Base-by-base conservation (phyloP, 1,139 yeast species). In the Candida sanyaensis region DNA sequence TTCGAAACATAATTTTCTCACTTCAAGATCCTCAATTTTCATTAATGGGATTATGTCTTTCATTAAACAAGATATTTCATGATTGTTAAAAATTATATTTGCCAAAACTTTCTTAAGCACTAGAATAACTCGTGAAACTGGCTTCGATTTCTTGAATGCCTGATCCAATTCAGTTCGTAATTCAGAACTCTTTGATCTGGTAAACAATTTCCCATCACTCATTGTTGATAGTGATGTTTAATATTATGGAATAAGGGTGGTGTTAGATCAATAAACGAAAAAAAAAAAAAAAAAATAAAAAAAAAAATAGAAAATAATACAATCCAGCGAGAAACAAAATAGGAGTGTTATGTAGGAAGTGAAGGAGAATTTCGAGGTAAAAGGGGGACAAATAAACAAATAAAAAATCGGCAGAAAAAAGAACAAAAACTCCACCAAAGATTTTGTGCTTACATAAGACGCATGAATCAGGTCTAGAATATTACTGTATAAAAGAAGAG, bases 51-150 rank as follows among this genome's bases (percentile, higher is more conserved):
- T 63, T 10, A 92, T 78, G 42, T 88, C 96, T 1, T 86, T 84
- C 62, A 86, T 80, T 50, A 92, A 62, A 34, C 72, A 61, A 9
- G 83, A 75, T 81, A 91, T 80, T 60, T 92, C 97, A 54, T 78
- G 77, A 62, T 90, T 90, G 49, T 91, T 91, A 68, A 91, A 75
- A 5, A 95, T 86, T 66, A 90, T 78, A 63, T 91, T 92, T 41
- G 96, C 96, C 6, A 91, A 77, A 29, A 90, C 78, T 61, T 88
- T 88, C 64, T 85, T 86, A 55, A 93, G 70, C 0, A 90, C 84
- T 23, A 78, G 68, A 61, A 82, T 84, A 59, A 84, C 75, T 63
- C 68, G 73, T 52, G 58, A 58, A 34, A 69, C 73, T 4, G 80
- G 77, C 52, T 72, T 73, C 55, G 83, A 82, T 59, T 77, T 78